phyloP scores from a whole-genome alignment of 768 basidiomycete genomes.

The Auricularia heimuer region DNA sequence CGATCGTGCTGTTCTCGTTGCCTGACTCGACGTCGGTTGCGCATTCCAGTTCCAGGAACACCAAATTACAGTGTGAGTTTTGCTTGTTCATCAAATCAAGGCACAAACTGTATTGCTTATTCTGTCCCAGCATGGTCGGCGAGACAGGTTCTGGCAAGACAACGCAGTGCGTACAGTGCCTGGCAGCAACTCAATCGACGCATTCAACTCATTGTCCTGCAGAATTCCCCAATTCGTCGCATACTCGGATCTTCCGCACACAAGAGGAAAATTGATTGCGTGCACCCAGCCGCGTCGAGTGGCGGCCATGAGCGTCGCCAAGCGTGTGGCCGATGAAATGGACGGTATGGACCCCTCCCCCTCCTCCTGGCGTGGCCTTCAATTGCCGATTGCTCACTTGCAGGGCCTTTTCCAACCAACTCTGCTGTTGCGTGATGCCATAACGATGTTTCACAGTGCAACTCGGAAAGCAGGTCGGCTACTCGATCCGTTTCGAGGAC shows the following conservation, averaged over 20 bases:
- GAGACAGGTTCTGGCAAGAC: constrained; percentile 96
- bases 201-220: constrained; percentile 3
- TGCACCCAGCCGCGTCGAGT: constrained; percentile 96
- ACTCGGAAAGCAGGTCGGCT: constrained; percentile 92
- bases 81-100: constrained; percentile 10
- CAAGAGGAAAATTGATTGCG: constrained; percentile 82
- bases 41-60: constrained; percentile 52
- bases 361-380: background rate
- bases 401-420: constrained; percentile 1
- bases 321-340: constrained; percentile 98
- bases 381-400: constrained; percentile 4
- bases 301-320: constrained; percentile 95
- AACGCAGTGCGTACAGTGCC: constrained; percentile 57
- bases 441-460: constrained; percentile 42
- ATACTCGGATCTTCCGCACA: constrained; percentile 86
- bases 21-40: constrained; percentile 17
- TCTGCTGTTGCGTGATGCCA: background rate
- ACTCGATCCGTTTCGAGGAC: constrained; percentile 97
- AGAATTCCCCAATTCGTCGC: constrained; percentile 97
- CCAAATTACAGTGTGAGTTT: constrained; percentile 59
- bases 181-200: background rate
- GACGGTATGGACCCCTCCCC: constrained; percentile 52
- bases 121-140: constrained; percentile 51
- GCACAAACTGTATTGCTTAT: constrained; percentile 9
- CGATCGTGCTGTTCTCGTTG: background rate